Evolutionary conservation across 2,329 filamentous ascomycete species (phyloP).

Genomic region (Macrophomina pseudophaseolina): DNA sequence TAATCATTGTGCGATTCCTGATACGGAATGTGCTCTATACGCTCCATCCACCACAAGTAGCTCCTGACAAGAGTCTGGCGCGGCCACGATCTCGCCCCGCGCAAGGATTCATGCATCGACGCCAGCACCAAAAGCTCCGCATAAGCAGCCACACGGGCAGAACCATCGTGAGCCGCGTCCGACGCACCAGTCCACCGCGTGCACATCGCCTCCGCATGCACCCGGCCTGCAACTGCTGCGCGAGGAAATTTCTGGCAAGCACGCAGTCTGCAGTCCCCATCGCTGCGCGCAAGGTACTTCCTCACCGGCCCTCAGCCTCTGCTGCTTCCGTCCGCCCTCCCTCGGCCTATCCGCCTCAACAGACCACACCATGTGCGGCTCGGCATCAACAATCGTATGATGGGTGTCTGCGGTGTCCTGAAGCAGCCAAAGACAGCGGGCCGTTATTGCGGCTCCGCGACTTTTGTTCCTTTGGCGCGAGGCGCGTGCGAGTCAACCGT

Average conservation of each 20-base stretch:
- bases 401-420: neutral
- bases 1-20: neutral
- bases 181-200: neutral
- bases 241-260: neutral
- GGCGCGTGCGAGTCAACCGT: neutral
- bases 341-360: neutral
- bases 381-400: neutral
- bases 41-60: neutral
- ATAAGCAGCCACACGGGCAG: neutral
- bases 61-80: no score
- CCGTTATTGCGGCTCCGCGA: conserved; percentile 19
- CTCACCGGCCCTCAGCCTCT: neutral
- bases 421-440: neutral
- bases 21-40: conserved; percentile 20
- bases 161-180: neutral
- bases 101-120: neutral
- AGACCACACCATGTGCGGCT: neutral
- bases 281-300: neutral
- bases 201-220: neutral
- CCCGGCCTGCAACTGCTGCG: conserved; percentile 11
- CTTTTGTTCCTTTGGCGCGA: conserved; percentile 10
- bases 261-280: neutral
- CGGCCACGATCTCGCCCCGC: neutral
- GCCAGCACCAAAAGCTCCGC: neutral
- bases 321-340: conserved; percentile 14